Evolutionary conservation across 1,139 yeast genomes (phyloP), one percentile per base, ranked within the genome.

Genomic region (Lodderomyces margitis): DNA sequence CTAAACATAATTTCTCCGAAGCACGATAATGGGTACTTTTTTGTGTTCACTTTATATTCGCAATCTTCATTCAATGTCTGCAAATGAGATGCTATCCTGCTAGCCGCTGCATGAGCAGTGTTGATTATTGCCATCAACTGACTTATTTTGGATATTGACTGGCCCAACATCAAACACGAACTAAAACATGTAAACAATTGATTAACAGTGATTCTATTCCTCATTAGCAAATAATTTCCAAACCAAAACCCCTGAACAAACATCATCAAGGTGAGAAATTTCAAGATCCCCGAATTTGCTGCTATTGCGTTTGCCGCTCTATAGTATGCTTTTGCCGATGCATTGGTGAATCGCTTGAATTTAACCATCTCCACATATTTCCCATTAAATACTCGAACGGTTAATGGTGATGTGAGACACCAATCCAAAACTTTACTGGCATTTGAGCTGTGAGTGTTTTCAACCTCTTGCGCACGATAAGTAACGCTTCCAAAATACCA

Each of bases 211-310:
- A 81, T 56, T 14, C 72, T 68, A 0, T 78, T 78, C 4, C 62
- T 58, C 34, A 64, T 62, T 3, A 88, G 82, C 69, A 87, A 74
- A 39, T 70, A 66, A 30, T 83, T 76, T 3, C 98, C 98, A 62
- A 82, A 91, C 86, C 95, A 89, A 53, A 91, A 87, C 0, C 94
- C 95, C 58, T 88, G 96, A 2, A 89, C 87, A 67, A 91, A 89
- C 81, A 88, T 83, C 55, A 81, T 57, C 30, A 87, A 66, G 0
- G 83, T 71, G 6, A 89, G 51, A 14, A 78, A 65, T 50, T 83
- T 77, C 41, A 84, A 59, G 0, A 76, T 42, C 0, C 87, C 83
- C 20, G 76, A 62, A 54, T 88, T 91, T 0, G 79, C 59, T 10
- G 83, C 68, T 11, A 79, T 65, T 7, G 70, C 75, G 14, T 76